These are phyloP conservation scores for Aaosphaeria arxii DNA, from an alignment of 2,329 filamentous ascomycete species.

Conservation along the genomic window DNA sequence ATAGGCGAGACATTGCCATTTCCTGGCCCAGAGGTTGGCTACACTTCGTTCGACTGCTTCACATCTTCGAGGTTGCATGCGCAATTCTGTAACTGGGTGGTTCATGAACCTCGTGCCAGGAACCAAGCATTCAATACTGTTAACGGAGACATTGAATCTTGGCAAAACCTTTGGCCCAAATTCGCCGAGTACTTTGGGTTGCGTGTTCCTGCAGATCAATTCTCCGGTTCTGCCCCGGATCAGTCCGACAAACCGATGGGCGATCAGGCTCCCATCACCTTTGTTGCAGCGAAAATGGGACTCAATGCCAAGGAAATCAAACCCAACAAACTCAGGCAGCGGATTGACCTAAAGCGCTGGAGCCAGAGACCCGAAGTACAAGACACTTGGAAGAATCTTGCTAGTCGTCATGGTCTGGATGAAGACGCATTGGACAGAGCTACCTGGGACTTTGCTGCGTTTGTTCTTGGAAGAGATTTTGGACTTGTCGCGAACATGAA, in stretches of 20 bases:
- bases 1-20: constrained; percentile 21
- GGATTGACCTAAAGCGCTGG: constrained; percentile 43
- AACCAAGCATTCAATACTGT: constrained; percentile 45
- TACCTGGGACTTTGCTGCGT: neutral
- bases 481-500: neutral
- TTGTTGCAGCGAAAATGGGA: constrained; percentile 9
- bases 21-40: constrained; percentile 26
- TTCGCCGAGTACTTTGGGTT: constrained; percentile 36
- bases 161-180: constrained; percentile 44
- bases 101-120: constrained; percentile 27
- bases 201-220: constrained; percentile 28
- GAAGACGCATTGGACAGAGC: neutral
- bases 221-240: constrained; percentile 1
- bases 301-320: constrained; percentile 7
- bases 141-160: constrained; percentile 42
- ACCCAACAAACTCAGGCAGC: constrained; percentile 34
- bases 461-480: neutral
- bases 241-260: neutral
- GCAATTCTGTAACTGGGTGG: constrained; percentile 31
- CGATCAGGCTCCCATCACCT: constrained; percentile 22
- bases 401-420: neutral
- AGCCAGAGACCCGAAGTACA: constrained; percentile 37
- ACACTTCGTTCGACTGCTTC: constrained; percentile 28
- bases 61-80: constrained; percentile 23
- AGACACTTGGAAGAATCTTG: constrained; percentile 40